phyloP scores from a whole-genome alignment of 2,329 filamentous ascomycete genomes.

The Microascus cirrosus region DNA sequence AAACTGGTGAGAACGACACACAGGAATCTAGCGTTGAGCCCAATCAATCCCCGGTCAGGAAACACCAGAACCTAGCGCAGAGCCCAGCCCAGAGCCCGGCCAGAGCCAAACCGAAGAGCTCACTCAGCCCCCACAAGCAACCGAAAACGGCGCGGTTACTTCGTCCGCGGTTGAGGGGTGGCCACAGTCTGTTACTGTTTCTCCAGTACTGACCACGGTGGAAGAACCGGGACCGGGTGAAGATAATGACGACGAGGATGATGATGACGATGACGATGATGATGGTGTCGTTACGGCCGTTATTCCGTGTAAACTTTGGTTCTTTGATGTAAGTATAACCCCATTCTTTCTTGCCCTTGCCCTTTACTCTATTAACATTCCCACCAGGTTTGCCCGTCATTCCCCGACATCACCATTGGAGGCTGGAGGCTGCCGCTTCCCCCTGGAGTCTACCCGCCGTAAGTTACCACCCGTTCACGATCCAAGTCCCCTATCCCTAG shows the following conservation, averaged over 20 bases:
- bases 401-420: not conserved
- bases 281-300: not conserved
- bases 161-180: not conserved
- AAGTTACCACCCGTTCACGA: not conserved
- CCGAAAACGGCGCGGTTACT: not conserved
- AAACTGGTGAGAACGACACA: no score
- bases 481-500: not conserved
- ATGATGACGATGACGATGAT: not conserved
- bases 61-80: not conserved
- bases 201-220: not conserved
- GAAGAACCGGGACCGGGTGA: not conserved
- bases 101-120: not conserved
- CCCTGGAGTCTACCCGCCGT: not conserved
- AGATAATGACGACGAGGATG: not conserved
- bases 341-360: not conserved
- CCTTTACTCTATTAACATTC: not conserved
- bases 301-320: constrained; percentile 1
- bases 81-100: not conserved
- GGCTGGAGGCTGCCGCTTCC: not conserved
- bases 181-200: not conserved
- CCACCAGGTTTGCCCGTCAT: not conserved
- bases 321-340: not conserved
- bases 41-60: not conserved
- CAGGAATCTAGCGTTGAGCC: not conserved
- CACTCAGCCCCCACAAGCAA: not conserved